Percentiles rank a stretch among this genome's conserved stretches.
phyloP scores from a whole-genome alignment of 257 asterid species.

The Haberlea rhodopensis region DNA sequence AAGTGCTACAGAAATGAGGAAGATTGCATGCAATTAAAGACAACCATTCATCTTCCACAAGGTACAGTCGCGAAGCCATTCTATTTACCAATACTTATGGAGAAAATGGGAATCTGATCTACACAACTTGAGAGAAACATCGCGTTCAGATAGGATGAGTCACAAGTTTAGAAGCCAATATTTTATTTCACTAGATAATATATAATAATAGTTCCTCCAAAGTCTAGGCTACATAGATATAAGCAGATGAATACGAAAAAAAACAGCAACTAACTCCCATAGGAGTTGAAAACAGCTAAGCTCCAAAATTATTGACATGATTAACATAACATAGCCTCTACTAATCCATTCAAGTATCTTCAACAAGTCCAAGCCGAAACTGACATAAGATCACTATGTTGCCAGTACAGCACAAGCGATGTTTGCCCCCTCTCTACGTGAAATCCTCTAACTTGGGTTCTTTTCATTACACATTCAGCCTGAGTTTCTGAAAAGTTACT shows the following conservation, averaged over 20 bases:
- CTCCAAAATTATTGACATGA: slow-evolving; percentile 22
- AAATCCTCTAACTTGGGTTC: slow-evolving; percentile 44
- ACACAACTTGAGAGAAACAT: neutral
- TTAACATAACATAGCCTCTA: slow-evolving; percentile 24
- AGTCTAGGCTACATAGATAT: slow-evolving; percentile 22
- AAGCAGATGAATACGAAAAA: slow-evolving; percentile 25
- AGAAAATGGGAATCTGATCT: neutral
- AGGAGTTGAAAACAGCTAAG: slow-evolving; percentile 24
- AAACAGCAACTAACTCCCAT: slow-evolving; percentile 23
- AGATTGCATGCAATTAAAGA: neutral
- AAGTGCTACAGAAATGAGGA: neutral
- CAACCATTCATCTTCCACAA: neutral
- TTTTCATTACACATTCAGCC: slow-evolving; percentile 45
- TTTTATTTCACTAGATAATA: neutral
- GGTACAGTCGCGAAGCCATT: neutral
- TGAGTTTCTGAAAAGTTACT: slow-evolving; percentile 51
- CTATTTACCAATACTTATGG: neutral
- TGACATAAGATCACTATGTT: slow-evolving; percentile 42
- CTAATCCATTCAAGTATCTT: slow-evolving; percentile 24
- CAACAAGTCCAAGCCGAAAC: slow-evolving; percentile 52
- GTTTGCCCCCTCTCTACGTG: slow-evolving; percentile 45
- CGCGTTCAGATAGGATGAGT: neutral
- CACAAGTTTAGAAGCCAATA: neutral
- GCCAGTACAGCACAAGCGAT: slow-evolving; percentile 49
- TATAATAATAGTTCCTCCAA: slow-evolving; percentile 3